Base-by-base conservation (phyloP, 2,329 filamentous ascomycete genomes). In the Chrysoporthe austroafricana region DNA sequence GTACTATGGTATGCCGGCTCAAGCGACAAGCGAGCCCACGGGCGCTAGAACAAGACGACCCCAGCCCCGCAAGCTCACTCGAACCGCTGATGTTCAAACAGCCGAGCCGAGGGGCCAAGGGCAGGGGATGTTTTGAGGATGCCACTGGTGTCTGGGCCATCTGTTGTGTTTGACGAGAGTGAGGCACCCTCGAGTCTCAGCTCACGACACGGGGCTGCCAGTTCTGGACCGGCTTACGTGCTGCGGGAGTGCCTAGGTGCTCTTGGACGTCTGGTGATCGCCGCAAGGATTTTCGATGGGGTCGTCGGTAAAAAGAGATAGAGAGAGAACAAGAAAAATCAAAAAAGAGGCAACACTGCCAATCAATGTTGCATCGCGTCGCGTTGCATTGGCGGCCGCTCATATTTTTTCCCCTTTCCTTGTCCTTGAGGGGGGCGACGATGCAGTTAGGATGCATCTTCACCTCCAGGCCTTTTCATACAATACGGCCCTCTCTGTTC, bases 161-260 rank as follows among this genome's bases (percentile, higher is more conserved):
- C 9, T 36, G 6, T 50, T 39, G 44, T n/a, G 60, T 16, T n/a
- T 9, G 50, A 43, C 26, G 11, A 39, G 48, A 43, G 50, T 65
- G 48, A 61, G 48, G 32, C 58, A 14, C 44, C 43, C 32, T 65
- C 58, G n/a, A 56, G 66, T 68, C 66, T 68, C 66, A 68, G 59
- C 62, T 58, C 42, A 58, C 36, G 50, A 57, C 57, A 64, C 44
- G n/a, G 46, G 39, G 36, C 43, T 32, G 54, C 13, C 54, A 54
- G 6, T 39, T n/a, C 8, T 11, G 2, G n/a, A 39, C 34, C 32
- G 7, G 32, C 32, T 43, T 21, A 9, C 39, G 36, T 56, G 48
- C 60, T 21, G 48, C 32, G 39, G 52, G 56, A 60, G 18, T 34
- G 50, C 50, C 50, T 21, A 54, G 21, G 14, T 14, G 26, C 32